A percentile compares a stretch with the other conserved stretches of the same genome.
These are phyloP conservation scores for Brettanomyces nanus DNA, from an alignment of 805 yeast species.

Conservation along the genomic window DNA sequence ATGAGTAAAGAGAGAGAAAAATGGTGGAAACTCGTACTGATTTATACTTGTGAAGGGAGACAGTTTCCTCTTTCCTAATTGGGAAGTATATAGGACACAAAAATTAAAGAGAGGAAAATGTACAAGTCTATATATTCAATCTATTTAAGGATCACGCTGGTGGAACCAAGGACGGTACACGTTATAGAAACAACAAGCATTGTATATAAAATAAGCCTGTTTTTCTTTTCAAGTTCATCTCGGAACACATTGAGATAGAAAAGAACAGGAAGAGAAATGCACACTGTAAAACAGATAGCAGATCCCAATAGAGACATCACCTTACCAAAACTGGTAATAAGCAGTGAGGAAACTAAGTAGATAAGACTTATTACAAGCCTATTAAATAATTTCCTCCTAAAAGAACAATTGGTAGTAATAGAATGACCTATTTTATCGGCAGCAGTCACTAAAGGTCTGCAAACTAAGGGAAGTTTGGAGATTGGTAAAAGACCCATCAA, in stretches of 20 bases:
- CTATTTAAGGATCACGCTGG: constrained; percentile 34
- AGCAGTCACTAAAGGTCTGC: constrained; percentile 73
- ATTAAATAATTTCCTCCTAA: constrained; percentile 15
- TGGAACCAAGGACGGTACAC: constrained; percentile 52
- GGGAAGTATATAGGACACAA: too few species aligned
- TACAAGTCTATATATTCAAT: too few species aligned
- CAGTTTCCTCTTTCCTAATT: too few species aligned
- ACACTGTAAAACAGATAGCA: constrained; percentile 69
- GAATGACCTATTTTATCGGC: neutral
- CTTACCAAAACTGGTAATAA: constrained; percentile 73
- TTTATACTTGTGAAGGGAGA: too few species aligned
- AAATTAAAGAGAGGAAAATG: too few species aligned
- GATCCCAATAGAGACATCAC: constrained; percentile 78
- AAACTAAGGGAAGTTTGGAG: constrained; percentile 76
- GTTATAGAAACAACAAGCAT: constrained; percentile 37
- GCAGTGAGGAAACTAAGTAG: constrained; percentile 51
- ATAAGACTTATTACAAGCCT: constrained; percentile 43
- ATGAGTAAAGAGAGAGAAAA: too few species aligned
- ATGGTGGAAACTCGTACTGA: too few species aligned
- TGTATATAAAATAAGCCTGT: constrained; percentile 31
- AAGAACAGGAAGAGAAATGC: constrained; percentile 67
- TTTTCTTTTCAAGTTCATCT: constrained; percentile 31
- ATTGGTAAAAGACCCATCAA: constrained; percentile 77
- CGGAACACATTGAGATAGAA: constrained; percentile 59
- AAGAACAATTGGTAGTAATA: neutral